These are phyloP conservation scores for Pseudonitzschia multiseries DNA, from an alignment of 108 stramenopile genomes.

Conservation along the genomic window DNA sequence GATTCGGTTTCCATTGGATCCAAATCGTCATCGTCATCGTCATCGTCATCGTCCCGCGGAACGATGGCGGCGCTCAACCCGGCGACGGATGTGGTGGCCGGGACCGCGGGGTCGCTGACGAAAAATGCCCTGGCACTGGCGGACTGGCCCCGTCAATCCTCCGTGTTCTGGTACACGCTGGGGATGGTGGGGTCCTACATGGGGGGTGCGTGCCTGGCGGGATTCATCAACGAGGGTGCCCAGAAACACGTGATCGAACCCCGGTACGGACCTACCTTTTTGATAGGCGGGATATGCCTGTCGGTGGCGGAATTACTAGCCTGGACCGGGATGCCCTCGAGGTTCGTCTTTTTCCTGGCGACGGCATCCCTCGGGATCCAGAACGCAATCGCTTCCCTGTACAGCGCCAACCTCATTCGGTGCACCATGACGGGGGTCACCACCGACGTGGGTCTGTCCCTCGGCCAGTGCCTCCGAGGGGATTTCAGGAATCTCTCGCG, in stretches of 20 bases:
- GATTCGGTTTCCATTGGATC: background rate
- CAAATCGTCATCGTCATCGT: background rate
- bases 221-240: constrained; percentile 36
- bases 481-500: constrained; percentile 22
- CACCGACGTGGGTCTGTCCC: constrained; percentile 44
- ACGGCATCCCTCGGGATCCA: constrained; percentile 44
- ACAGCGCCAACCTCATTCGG: constrained; percentile 46
- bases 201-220: constrained; percentile 30
- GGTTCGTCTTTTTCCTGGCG: constrained; percentile 34
- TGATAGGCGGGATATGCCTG: constrained; percentile 32
- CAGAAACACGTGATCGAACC: constrained; percentile 35
- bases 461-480: constrained; percentile 41
- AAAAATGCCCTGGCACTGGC: constrained; percentile 22
- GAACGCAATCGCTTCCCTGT: constrained; percentile 50
- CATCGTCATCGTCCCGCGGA: no score
- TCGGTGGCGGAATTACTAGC: constrained; percentile 22
- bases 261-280: constrained; percentile 44
- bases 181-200: constrained; percentile 35
- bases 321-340: background rate
- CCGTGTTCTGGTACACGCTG: constrained; percentile 23
- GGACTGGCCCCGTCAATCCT: background rate
- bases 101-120: constrained; percentile 36
- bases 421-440: constrained; percentile 39
- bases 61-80: background rate
- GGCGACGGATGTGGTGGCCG: constrained; percentile 12